Conservation (phyloP, 1,139 yeast genomes). For the Candida glucosophila region DNA sequence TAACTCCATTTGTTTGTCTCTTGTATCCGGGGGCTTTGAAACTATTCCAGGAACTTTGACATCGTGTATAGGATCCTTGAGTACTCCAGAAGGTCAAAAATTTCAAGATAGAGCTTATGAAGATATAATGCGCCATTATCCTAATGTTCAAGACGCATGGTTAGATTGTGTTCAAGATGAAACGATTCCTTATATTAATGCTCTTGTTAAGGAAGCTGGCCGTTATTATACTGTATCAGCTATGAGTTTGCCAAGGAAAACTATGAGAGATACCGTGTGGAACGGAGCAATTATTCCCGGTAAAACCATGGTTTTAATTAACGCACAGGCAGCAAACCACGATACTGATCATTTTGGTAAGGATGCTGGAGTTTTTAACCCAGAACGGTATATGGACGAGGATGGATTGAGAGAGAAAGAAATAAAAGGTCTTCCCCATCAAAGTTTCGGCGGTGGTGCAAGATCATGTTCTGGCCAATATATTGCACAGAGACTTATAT, state of each 20-base stretch:
- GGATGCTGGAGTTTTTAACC: slow-evolving; percentile 3
- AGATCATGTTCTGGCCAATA: slow-evolving; percentile 5
- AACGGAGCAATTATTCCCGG: slow-evolving; percentile 4
- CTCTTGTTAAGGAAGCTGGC: slow-evolving; percentile 5
- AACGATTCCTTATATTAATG: slow-evolving; percentile 4
- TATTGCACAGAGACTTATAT: slow-evolving; percentile 4
- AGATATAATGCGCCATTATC: slow-evolving; percentile 4
- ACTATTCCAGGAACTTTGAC: slow-evolving; percentile 4
- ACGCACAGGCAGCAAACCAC: slow-evolving; percentile 5
- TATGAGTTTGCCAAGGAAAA: slow-evolving; percentile 5
- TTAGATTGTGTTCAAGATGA: slow-evolving; percentile 2
- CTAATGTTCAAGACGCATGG: slow-evolving; percentile 4
- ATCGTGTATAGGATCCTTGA: slow-evolving; percentile 4
- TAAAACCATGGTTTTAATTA: slow-evolving; percentile 4
- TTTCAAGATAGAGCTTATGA: slow-evolving; percentile 4
- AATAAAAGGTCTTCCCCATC: slow-evolving; percentile 5
- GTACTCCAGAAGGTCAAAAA: slow-evolving; percentile 3
- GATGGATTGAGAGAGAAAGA: slow-evolving; percentile 4
- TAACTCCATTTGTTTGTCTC: slow-evolving; percentile 3
- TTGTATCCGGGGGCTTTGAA: slow-evolving; percentile 5
- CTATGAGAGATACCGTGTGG: slow-evolving; percentile 3
- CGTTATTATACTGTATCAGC: slow-evolving; percentile 4
- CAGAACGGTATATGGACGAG: slow-evolving; percentile 4
- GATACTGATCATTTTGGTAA: slow-evolving; percentile 4
- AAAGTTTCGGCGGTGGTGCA: slow-evolving; percentile 5